phyloP scores from a whole-genome alignment of 2,329 filamentous ascomycete species.

The Sclerotiophoma versabilis region DNA sequence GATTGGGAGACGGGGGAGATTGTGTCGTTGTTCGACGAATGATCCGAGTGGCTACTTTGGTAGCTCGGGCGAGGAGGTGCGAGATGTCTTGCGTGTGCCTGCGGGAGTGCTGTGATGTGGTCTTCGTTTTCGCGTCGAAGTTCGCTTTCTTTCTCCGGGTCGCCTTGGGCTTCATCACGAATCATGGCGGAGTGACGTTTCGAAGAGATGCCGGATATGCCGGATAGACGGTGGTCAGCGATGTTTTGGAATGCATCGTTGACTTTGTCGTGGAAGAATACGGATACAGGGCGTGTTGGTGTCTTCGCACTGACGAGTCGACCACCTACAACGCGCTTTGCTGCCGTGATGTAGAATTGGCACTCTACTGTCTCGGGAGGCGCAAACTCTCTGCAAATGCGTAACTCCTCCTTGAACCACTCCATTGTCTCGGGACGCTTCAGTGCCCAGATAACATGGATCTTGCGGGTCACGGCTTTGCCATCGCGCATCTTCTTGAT shows the following conservation, averaged over 20 bases:
- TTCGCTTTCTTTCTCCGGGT: conserved; percentile 79
- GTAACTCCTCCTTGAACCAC: conserved; percentile 95
- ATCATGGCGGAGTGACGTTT: conserved; percentile 82
- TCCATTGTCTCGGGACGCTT: conserved; percentile 93
- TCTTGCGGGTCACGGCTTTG: conserved; percentile 88
- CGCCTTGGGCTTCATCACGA: conserved; percentile 78
- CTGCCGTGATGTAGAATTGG: conserved; percentile 91
- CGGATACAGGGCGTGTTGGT: conserved; percentile 68
- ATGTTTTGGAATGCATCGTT: conserved; percentile 88
- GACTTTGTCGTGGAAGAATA: conserved; percentile 82
- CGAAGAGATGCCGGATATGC: conserved; percentile 51
- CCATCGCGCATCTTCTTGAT: conserved; percentile 96
- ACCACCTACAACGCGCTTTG: conserved; percentile 65
- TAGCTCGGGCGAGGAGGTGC: conserved; percentile 33
- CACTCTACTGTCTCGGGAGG: conserved; percentile 89
- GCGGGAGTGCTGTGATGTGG: conserved; percentile 80
- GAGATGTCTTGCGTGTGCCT: conserved; percentile 58
- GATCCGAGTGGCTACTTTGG: conserved; percentile 27
- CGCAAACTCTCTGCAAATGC: conserved; percentile 88
- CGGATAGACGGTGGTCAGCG: conserved; percentile 70
- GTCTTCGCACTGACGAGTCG: conserved; percentile 59
- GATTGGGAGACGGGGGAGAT: conserved; percentile 36
- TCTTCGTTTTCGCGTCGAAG: conserved; percentile 85
- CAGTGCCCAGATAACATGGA: conserved; percentile 92
- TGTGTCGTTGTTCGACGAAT: conserved; percentile 32